phyloP scores from a whole-genome alignment of 371 early-diverging fungal genomes.

The Nematocida ausubeli region DNA sequence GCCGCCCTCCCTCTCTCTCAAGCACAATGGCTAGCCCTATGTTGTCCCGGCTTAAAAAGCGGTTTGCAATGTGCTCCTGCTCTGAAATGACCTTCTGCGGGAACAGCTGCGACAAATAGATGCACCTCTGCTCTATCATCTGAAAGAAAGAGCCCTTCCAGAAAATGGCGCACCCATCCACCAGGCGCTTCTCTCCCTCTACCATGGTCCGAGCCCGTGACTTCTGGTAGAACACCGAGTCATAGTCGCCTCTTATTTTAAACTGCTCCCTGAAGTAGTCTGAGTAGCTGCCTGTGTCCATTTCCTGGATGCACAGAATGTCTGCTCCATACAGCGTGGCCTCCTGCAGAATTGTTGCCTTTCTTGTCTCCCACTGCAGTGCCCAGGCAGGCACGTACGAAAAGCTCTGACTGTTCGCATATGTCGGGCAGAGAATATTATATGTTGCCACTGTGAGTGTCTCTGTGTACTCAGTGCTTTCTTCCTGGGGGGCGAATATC shows the following conservation, averaged over 20 bases:
- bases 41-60: conserved; percentile 85
- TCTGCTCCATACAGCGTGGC: conserved; percentile 80
- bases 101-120: conserved; percentile 85
- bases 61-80: conserved; percentile 82
- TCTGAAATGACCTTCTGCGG: conserved; percentile 78
- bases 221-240: conserved; percentile 84
- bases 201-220: conserved; percentile 82
- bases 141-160: conserved; percentile 76
- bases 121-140: conserved; percentile 73
- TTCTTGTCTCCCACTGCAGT: conserved; percentile 83
- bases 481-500: conserved; percentile 72
- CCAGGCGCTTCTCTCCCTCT: conserved; percentile 76
- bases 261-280: conserved; percentile 77
- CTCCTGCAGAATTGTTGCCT: conserved; percentile 80
- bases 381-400: conserved; percentile 94
- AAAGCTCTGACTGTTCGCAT: conserved; percentile 78
- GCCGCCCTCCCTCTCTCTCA: conserved; percentile 69
- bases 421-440: conserved; percentile 85
- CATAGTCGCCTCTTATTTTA: conserved; percentile 70
- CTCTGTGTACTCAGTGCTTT: conserved; percentile 63
- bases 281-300: conserved; percentile 58
- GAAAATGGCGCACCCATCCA: conserved; percentile 96
- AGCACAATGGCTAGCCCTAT: conserved; percentile 80
- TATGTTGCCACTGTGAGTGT: conserved; percentile 81
- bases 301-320: conserved; percentile 85